A percentile compares a stretch with the other conserved stretches of the same genome.
phyloP scores from a whole-genome alignment of 2,329 filamentous ascomycete species.

The Colletotrichum sansevieriae region DNA sequence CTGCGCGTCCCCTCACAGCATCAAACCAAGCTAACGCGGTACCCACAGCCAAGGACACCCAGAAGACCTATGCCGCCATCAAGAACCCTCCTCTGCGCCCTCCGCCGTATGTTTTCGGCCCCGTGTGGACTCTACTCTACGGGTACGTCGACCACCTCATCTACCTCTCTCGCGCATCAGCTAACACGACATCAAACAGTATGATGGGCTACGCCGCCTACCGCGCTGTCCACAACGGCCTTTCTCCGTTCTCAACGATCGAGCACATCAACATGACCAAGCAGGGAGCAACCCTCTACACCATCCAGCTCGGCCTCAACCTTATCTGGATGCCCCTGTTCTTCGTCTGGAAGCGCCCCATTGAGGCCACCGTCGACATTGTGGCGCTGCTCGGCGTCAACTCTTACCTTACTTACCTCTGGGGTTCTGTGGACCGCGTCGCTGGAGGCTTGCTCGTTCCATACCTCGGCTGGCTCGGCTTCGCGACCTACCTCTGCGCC shows the following conservation, averaged over 20 bases:
- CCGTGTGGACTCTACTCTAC: conserved; percentile 76
- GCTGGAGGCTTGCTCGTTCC: conserved; percentile 83
- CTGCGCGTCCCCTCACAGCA: conserved; percentile 20
- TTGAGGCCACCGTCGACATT: conserved; percentile 82
- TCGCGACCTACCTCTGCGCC: conserved; percentile 86
- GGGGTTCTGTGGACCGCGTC: conserved; percentile 78
- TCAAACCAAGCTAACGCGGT: not conserved
- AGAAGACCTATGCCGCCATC: conserved; percentile 73
- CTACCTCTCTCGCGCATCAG: conserved; percentile 9
- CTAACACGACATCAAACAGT: conserved; percentile 45
- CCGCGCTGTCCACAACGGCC: conserved; percentile 76
- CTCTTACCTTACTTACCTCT: conserved; percentile 80
- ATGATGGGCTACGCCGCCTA: conserved; percentile 92
- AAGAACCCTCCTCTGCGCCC: conserved; percentile 76
- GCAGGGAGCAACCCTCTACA: conserved; percentile 84
- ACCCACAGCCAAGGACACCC: conserved; percentile 64
- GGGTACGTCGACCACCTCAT: conserved; percentile 51
- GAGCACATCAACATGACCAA: conserved; percentile 70
- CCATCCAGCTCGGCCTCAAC: conserved; percentile 87
- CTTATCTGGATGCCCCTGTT: conserved; percentile 94
- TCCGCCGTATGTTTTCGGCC: conserved; percentile 72
- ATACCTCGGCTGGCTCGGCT: conserved; percentile 88
- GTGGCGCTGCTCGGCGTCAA: conserved; percentile 78
- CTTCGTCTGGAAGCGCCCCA: conserved; percentile 81
- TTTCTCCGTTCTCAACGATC: conserved; percentile 67